Evolutionary conservation across 2,329 filamentous ascomycete genomes (phyloP).

Genomic region (Tolypocladium nubicola): DNA sequence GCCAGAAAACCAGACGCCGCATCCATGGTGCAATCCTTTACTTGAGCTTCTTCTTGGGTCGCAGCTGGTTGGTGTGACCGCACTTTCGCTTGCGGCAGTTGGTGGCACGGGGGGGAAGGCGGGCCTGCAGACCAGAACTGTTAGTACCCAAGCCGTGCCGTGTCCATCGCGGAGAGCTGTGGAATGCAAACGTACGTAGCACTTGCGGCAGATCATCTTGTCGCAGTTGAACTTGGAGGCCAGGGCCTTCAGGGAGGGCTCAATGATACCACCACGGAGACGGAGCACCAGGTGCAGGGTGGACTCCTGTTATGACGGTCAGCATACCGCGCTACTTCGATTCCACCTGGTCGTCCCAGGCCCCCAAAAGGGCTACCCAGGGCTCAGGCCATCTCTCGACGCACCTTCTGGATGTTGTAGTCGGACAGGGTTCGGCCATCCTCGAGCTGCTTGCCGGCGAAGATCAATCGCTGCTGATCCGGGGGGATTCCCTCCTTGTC

Average conservation of each 20-base stretch:
- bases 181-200: constrained; percentile 66
- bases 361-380: neutral
- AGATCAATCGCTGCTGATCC: constrained; percentile 97
- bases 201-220: constrained; percentile 99
- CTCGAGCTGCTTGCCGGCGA: constrained; percentile 98
- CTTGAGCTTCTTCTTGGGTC: constrained; percentile 99
- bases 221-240: constrained; percentile 99
- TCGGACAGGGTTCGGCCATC: constrained; percentile 93
- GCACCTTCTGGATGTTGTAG: constrained; percentile 99
- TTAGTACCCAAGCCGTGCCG: constrained; percentile 2
- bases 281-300: constrained; percentile 97
- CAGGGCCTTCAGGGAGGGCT: constrained; percentile 96
- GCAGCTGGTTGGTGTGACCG: constrained; percentile 99
- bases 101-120: constrained; percentile 94
- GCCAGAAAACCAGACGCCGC: constrained; percentile 34
- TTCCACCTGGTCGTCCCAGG: neutral
- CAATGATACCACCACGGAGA: constrained; percentile 98
- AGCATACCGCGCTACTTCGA: constrained; percentile 11
- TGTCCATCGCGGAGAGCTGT: neutral
- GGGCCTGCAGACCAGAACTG: constrained; percentile 36
- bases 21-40: constrained; percentile 32
- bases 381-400: constrained; percentile 15
- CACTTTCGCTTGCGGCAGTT: constrained; percentile 99
- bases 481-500: constrained; percentile 99
- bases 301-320: constrained; percentile 59